Evolutionary conservation across 2,329 filamentous ascomycete genomes (phyloP), one percentile per base, ranked within the genome.

Genomic region (Aspergillus niger): DNA sequence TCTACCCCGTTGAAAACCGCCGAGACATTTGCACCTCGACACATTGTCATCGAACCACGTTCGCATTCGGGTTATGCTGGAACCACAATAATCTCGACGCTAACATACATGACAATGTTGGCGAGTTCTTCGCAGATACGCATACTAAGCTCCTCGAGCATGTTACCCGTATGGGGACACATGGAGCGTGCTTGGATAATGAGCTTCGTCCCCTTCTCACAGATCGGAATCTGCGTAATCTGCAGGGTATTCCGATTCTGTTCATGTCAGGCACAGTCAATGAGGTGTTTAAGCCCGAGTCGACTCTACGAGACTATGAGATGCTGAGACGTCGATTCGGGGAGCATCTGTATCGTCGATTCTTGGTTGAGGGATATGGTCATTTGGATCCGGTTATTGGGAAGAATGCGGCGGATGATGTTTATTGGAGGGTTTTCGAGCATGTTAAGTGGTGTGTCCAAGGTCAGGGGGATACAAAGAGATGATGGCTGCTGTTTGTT

Each of bases 21-120:
- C 38, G 51, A 3, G 74, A 78, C 41, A 28, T 74, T 3, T 79
- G 76, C 59, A 67, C 63, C 22, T 75, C 72, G 2, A 60, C 65
- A 2, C 65, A 65, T 11, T 78, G 75, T 51, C 76, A 71, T 55
- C 67, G 76, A 3, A 68, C 69, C 43, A 64, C 67, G 17, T 67
- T 78, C 2, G 67, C 67, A 8, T 78, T 75, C 51, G 75, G 76
- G 8, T 65, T 74, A 8, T 69, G 73, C 13, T 79, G 74, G 72
- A 71, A 66, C 8, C 76, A 77, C 50, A 57, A 60, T 2, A 77
- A 77, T 15, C 68, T 78, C 24, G 73, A 73, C 52, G 63, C 58
- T 20, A 64, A 63, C 3, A 74, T 74, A 13, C 76, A 78, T 38
- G 59, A 61, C 3, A 66, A 70, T 8, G 44, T 75, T 5, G 54